These are phyloP conservation scores for Babesia ovis DNA, from an alignment of 169 alveolate genomes.

Conservation along the genomic window DNA sequence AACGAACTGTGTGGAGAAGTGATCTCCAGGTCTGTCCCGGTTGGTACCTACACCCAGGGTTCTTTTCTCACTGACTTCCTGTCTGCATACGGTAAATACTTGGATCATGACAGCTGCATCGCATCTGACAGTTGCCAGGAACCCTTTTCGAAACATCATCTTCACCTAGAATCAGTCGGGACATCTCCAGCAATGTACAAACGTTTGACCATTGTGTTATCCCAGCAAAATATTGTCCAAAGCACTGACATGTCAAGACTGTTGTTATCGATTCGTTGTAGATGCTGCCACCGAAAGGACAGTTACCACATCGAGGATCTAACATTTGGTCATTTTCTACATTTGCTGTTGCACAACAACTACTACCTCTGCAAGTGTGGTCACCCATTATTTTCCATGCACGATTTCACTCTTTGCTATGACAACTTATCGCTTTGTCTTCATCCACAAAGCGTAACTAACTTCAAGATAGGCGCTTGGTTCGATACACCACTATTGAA, in stretches of 20 bases:
- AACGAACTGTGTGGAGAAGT: constrained; percentile 46
- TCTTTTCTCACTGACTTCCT: constrained; percentile 46
- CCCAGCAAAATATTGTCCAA: not conserved
- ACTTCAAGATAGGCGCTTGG: constrained; percentile 44
- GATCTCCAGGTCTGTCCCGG: constrained; percentile 12
- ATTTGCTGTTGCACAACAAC: constrained; percentile 38
- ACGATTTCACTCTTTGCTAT: constrained; percentile 14
- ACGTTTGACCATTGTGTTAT: constrained; percentile 32
- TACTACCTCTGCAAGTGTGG: constrained; percentile 40
- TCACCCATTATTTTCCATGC: constrained; percentile 27
- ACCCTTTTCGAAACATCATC: constrained; percentile 16
- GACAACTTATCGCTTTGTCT: constrained; percentile 22
- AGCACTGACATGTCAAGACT: not conserved
- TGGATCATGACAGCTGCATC: constrained; percentile 31
- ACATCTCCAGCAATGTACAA: not conserved
- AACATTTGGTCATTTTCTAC: constrained; percentile 59
- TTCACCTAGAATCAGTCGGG: constrained; percentile 55
- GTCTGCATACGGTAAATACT: not conserved
- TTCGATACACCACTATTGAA: constrained; percentile 7
- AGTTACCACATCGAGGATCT: constrained; percentile 20
- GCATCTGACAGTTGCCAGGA: constrained; percentile 54
- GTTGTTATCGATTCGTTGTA: constrained; percentile 17
- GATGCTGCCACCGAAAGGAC: constrained; percentile 7
- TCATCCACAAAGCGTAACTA: constrained; percentile 15
- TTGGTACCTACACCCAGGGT: constrained; percentile 40